Base-by-base conservation (phyloP, 257 asterid genomes). In the Plantago elongata region DNA sequence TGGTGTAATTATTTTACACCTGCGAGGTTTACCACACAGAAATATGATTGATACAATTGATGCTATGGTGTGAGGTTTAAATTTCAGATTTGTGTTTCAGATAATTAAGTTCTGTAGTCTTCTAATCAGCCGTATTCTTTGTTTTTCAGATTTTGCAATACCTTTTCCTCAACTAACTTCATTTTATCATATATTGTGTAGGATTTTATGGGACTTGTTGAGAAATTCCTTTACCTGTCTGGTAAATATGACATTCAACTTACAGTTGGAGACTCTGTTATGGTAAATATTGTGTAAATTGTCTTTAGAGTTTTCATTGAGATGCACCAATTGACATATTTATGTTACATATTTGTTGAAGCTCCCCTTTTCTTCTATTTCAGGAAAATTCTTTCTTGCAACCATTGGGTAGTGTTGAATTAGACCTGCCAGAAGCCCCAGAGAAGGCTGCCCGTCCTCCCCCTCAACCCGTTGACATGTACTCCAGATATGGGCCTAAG, bases 161-260 rank as follows among this genome's bases (percentile, higher is more conserved):
- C 50, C 30, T 59, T 16, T 42, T 22, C 42, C 49, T 55, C 52
- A 42, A 65, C 27, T 54, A 30, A 46, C 69, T 30, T 65, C 22
- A 54, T 13, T 49, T 54, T 69, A 56, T 54, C 67, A 46, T 66
- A 69, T 37, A 5, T 44, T 72, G 79, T 82, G 84, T 75, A 93
- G 99, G 97, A 89, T 80, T 93, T 93, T 75, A 85, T 93, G 74
- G 95, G 99, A 69, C 83, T 93, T 66, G 99, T 93, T 65, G 99
- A 89, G 70, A 87, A 87, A 72, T 81, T 93, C 54, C 87, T 72
- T 74, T 93, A 93, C 81, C 74, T 89, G 65, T 89, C 99, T 5
- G 99, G 96, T 62, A 80, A 56, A 67, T 89, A 89, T 68, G 94
- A 89, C 66, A 79, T 93, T 79, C 84, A 87, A 66, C 96, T 93